Evolutionary conservation across 331 rosid genomes (phyloP), one percentile per base, ranked within the genome.

Genomic region (Cydonia oblonga): DNA sequence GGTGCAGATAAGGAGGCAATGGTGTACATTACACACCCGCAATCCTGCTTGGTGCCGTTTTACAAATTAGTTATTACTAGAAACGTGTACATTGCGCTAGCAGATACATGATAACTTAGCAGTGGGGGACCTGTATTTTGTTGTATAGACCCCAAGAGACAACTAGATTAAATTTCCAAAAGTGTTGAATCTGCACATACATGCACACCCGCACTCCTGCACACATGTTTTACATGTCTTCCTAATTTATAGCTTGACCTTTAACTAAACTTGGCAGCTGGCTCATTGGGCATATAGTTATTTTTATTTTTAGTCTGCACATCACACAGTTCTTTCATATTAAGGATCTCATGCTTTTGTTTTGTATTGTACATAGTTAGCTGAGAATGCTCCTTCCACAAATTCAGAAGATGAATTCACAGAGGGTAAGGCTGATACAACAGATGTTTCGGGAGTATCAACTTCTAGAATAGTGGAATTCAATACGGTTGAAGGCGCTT

Each of bases 321-420:
- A 38, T 25, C 23, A 25, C 38, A 2, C 22, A 10, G n/a, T 23
- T 8, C 15, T 24, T 4, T 24, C 6, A 11, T 30, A 9, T 63
- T 53, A 30, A 51, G n/a, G 12, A 23, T 76, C 63, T 61, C 2
- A 12, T 54, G 14, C 58, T 30, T 74, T 15, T 49, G 42, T 79
- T 76, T 53, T 42, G 64, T 76, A 59, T 66, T 64, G 19, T 75
- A 46, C 73, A 70, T 66, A 90, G 91, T 64, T 84, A 69, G 72
- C 61, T 40, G 79, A 80, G 16, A 46, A 52, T 81, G 61, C 28
- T 53, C 76, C 81, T 22, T 70, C 81, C 78, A 69, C 78, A 6
- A 73, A 77, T 59, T 44, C 68, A 66, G 85, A 81, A 82, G 83
- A 78, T 54, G 79, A 61, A 38, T 25, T 38, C 42, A 66, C 66